Percentiles rank a stretch among this genome's conserved stretches.
Conservation (phyloP, 345 rosid species). For the Citrus glauca region DNA sequence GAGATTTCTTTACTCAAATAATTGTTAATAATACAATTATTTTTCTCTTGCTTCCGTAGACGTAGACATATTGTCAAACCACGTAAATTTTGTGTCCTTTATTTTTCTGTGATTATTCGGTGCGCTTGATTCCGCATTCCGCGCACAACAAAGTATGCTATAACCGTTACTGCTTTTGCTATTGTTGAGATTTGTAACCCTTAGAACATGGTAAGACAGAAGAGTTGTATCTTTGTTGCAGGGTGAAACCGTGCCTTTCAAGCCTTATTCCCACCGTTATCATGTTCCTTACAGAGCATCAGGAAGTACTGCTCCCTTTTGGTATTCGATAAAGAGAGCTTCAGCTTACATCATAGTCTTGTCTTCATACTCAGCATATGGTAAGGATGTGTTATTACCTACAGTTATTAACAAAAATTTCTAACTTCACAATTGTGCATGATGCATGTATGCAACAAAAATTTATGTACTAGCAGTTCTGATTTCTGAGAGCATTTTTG, state of each 20-base stretch:
- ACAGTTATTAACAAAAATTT: background rate
- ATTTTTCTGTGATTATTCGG: no score
- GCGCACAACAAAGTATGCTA: background rate
- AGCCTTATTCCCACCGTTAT: constrained; percentile 67
- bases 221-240: constrained; percentile 26
- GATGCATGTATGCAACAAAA: background rate
- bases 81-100: no score
- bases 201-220: background rate
- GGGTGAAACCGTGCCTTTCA: constrained; percentile 85
- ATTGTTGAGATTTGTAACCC: background rate
- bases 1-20: no score
- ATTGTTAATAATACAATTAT: no score
- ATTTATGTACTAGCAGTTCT: background rate
- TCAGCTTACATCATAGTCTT: constrained; percentile 76
- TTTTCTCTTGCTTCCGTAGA: no score
- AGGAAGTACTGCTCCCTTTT: constrained; percentile 63
- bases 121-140: no score
- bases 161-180: background rate
- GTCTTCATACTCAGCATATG: constrained; percentile 87
- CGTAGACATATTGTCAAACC: no score
- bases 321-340: constrained; percentile 98
- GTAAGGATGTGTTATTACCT: constrained; percentile 27
- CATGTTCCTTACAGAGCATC: constrained; percentile 71
- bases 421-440: background rate
- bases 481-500: background rate